These are phyloP conservation scores for Kodamaea leandrae DNA, from an alignment of 805 yeast genomes.

Conservation along the genomic window DNA sequence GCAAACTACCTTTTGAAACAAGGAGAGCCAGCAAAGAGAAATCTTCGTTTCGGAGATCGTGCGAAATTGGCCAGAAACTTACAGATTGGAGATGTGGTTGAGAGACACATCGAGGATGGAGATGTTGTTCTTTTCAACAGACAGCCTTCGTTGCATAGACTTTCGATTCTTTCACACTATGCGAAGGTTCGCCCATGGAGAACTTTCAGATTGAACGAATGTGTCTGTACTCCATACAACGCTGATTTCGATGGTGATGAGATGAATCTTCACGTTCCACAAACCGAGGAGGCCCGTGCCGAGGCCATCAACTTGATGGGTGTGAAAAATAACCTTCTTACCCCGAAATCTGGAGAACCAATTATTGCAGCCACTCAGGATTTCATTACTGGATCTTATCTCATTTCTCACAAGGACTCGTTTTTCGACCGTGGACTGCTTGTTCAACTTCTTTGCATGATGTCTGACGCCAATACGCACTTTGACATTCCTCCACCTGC, in stretches of 20 bases:
- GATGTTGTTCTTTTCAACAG: conserved; percentile 94
- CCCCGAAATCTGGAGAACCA: conserved; percentile 98
- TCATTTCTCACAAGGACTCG: conserved; percentile 89
- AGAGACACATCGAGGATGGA: conserved; percentile 95
- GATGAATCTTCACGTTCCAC: conserved; percentile 98
- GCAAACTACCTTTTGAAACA: conserved; percentile 87
- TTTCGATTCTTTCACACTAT: conserved; percentile 91
- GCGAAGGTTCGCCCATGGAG: conserved; percentile 98
- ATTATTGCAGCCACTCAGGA: conserved; percentile 99
- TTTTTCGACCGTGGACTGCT: conserved; percentile 86
- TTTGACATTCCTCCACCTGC: conserved; percentile 97
- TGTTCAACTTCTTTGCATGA: conserved; percentile 82
- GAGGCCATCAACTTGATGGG: conserved; percentile 99
- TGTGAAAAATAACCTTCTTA: conserved; percentile 87
- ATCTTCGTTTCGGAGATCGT: conserved; percentile 85
- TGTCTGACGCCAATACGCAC: conserved; percentile 87
- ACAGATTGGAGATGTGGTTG: conserved; percentile 88
- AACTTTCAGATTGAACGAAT: conserved; percentile 93
- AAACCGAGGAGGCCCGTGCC: conserved; percentile 97
- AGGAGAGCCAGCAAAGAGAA: conserved; percentile 82
- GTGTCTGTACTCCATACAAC: conserved; percentile 98
- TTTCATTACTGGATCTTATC: conserved; percentile 93
- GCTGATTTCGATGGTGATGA: conserved; percentile 99
- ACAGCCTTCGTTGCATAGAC: conserved; percentile 95
- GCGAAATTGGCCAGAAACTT: conserved; percentile 70